Evolutionary conservation across 305 asterid genomes (phyloP).

Genomic region (Euphrasia arctica): DNA sequence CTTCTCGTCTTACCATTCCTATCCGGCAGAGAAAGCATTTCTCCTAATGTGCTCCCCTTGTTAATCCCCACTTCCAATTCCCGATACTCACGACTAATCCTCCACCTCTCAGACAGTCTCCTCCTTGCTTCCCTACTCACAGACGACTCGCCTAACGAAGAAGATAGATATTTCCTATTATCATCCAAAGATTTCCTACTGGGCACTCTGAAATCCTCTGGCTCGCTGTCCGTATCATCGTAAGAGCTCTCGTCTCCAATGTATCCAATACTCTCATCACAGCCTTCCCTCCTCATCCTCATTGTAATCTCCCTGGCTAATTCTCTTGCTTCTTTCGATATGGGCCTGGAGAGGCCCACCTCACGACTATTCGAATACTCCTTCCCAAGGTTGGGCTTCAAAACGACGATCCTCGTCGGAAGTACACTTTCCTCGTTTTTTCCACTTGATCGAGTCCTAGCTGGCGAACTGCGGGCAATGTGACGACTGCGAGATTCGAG

Average conservation of each 20-base stretch:
- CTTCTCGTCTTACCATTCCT: conserved; percentile 41
- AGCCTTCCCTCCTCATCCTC: conserved; percentile 48
- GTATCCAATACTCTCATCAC: conserved; percentile 54
- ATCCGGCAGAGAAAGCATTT: conserved; percentile 72
- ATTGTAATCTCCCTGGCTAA: conserved; percentile 62
- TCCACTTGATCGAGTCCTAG: neutral
- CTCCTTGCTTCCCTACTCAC: conserved; percentile 69
- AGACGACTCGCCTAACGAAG: conserved; percentile 40
- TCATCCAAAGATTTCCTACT: conserved; percentile 48
- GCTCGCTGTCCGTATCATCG: conserved; percentile 65
- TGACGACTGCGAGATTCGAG: conserved; percentile 47
- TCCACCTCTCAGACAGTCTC: conserved; percentile 88
- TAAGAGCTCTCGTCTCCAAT: conserved; percentile 88
- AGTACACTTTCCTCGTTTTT: conserved; percentile 35
- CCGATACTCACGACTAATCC: conserved; percentile 52
- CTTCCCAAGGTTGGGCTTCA: conserved; percentile 71
- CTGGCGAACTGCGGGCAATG: conserved; percentile 38
- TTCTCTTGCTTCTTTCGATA: conserved; percentile 58
- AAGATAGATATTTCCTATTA: conserved; percentile 18
- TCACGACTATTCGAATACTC: conserved; percentile 34
- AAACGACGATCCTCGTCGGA: conserved; percentile 83
- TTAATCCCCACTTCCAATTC: conserved; percentile 48
- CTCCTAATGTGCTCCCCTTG: conserved; percentile 68
- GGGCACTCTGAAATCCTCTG: conserved; percentile 40
- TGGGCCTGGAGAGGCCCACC: conserved; percentile 38